Evolutionary conservation across 805 yeast species (phyloP).

Genomic region (Ogataea glucozyma): DNA sequence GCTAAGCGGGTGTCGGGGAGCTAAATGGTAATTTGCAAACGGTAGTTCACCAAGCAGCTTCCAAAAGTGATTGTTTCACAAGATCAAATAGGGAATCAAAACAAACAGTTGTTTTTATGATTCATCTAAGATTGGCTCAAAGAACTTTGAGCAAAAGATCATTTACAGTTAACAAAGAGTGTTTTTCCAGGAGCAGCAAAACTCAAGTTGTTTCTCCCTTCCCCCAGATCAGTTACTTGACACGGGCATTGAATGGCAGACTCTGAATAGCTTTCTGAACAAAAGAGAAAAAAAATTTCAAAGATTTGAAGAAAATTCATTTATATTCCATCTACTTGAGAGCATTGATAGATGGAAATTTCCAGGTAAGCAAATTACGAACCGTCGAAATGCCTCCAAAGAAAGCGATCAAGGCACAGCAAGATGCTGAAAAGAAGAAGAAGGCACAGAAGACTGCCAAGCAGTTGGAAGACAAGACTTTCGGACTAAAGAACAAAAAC

Average conservation of each 20-base stretch:
- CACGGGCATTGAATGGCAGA: constrained; percentile 1
- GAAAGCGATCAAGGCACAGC: constrained; percentile 47
- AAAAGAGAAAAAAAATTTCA: constrained; percentile 5
- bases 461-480: constrained; percentile 81
- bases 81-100: too few relatives aligned
- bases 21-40: too few relatives aligned
- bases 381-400: constrained; percentile 70
- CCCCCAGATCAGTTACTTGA: constrained; percentile 2
- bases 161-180: too few relatives aligned
- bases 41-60: too few relatives aligned
- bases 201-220: not conserved
- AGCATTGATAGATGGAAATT: not conserved
- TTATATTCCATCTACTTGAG: not conserved
- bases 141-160: too few relatives aligned
- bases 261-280: not conserved
- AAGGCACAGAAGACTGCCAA: constrained; percentile 58
- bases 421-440: constrained; percentile 63
- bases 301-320: constrained; percentile 14
- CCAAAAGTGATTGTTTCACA: too few relatives aligned
- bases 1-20: too few relatives aligned
- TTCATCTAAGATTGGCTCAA: too few relatives aligned
- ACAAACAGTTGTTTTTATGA: too few relatives aligned
- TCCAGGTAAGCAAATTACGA: too few relatives aligned
- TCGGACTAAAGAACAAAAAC: constrained; percentile 94
- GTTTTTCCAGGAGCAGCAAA: not conserved